Evolutionary conservation across 768 basidiomycete genomes (phyloP).

Genomic region (Leucosporidium scottii): DNA sequence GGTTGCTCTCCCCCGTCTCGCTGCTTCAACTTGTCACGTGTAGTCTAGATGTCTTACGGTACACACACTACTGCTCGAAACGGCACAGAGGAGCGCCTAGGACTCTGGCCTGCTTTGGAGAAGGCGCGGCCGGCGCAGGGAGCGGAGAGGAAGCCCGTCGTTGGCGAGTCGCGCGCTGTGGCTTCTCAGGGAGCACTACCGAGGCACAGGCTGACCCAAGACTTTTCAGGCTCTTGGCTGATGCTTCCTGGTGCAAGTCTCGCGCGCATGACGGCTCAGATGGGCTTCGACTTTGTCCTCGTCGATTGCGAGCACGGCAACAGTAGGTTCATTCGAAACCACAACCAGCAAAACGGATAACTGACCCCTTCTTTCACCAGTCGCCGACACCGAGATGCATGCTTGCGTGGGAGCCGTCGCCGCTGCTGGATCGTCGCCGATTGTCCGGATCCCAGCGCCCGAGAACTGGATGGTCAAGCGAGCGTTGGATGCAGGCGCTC

Average conservation of each 20-base stretch:
- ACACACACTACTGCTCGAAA: too few relatives aligned
- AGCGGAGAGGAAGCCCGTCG: not conserved
- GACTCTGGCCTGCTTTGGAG: not conserved
- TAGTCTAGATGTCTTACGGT: too few relatives aligned
- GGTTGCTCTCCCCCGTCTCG: too few relatives aligned
- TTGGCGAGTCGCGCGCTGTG: not conserved
- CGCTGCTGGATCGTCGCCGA: slow-evolving; percentile 38
- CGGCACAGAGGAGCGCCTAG: not conserved
- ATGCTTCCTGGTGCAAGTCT: slow-evolving; percentile 1
- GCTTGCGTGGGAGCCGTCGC: slow-evolving; percentile 38
- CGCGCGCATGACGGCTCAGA: not conserved
- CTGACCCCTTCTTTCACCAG: not conserved
- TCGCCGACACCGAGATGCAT: slow-evolving; percentile 35
- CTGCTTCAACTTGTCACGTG: too few relatives aligned
- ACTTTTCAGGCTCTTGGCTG: not conserved
- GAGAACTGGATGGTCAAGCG: slow-evolving; percentile 42
- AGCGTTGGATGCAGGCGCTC: slow-evolving; percentile 43
- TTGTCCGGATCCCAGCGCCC: slow-evolving; percentile 42
- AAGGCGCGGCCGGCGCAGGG: not conserved
- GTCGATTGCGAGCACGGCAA: slow-evolving; percentile 38
- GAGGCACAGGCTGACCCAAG: not conserved
- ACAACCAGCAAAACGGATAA: too few relatives aligned
- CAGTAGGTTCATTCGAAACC: not conserved
- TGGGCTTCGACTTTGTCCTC: slow-evolving; percentile 24
- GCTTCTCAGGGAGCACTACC: too few relatives aligned